Base-by-base conservation (phyloP, 108 stramenopile species). In the Cylindrotheca closterium region DNA sequence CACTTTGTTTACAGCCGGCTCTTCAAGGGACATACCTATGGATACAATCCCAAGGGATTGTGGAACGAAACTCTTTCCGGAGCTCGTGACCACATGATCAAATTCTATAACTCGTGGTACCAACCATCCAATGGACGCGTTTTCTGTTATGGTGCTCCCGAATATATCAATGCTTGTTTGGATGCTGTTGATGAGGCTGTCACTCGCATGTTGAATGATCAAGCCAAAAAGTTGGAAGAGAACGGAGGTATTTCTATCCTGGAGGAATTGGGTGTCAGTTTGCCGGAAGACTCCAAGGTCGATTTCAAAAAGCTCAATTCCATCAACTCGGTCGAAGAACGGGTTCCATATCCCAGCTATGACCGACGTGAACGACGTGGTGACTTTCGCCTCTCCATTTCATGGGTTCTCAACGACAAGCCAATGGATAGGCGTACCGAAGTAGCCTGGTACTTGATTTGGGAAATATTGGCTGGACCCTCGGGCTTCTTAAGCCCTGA, bases 41-140 rank as follows among this genome's bases (percentile, higher is more conserved):
- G 59, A 25, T 81, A 74, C 21, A 92, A 92, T 73, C 73, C 77
- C 30, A 94, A 96, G 5, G 98, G 98, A 19, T 96, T 96, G 70
- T 96, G 95, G 23, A 51, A 56, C 5, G 73, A 81, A 26, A 96
- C 98, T 50, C 91, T 95, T 18, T 71, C 76, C 17, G 74, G 97
- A 42, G 83, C 87, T 7, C 80, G 85, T 24, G 84, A 87, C 26
- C 87, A 95, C 34, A 84, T 97, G 73, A 73, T 83, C n/a, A 53
- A 71, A 5, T 98, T 97, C 67, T 96, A 96, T 62, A 68, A 81
- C 23, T 68, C 66, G 60, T 86, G 82, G 70, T 99, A 99, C 81
- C 94, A 96, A 68, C 96, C 98, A 15, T 73, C 86, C n/a, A 99
- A 99, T 75, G 77, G 85, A 26, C 71, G 80, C n/a, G 73, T 91